Conservation (phyloP, 768 basidiomycete genomes). For the Galerina marginata region DNA sequence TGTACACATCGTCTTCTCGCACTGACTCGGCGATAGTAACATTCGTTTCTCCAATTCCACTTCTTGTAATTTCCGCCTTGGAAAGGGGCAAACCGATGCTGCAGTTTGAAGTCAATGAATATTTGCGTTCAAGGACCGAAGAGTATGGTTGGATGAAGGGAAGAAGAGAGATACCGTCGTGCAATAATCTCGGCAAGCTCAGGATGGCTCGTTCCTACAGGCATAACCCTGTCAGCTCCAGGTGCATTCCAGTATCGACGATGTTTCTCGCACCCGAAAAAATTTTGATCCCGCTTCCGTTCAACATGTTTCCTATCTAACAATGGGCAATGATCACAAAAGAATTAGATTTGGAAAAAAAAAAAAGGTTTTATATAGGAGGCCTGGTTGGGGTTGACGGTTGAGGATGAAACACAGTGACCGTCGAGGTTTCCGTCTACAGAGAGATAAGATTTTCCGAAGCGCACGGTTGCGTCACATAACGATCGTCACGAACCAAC, state of each 20-base stretch:
- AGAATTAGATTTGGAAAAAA: conserved; percentile 20
- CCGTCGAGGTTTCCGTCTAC: conserved; percentile 5
- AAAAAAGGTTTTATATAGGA: not conserved
- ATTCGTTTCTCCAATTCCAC: conserved; percentile 89
- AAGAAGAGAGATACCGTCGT: conserved; percentile 67
- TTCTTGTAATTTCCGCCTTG: conserved; percentile 85
- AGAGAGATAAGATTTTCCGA: conserved; percentile 26
- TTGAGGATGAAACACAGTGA: conserved; percentile 1
- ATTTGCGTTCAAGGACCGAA: conserved; percentile 19
- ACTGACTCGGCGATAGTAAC: conserved; percentile 95
- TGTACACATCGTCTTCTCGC: conserved; percentile 98
- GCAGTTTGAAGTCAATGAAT: conserved; percentile 31
- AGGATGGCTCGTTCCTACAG: conserved; percentile 89
- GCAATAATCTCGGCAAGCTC: conserved; percentile 94
- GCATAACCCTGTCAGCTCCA: conserved; percentile 10
- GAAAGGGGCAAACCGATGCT: conserved; percentile 91
- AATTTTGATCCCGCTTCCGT: conserved; percentile 61
- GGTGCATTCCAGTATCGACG: conserved; percentile 12
- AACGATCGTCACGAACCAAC: conserved; percentile 20
- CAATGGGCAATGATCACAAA: conserved; percentile 22
- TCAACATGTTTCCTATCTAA: conserved; percentile 45
- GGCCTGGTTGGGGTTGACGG: not conserved
- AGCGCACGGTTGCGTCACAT: conserved; percentile 12
- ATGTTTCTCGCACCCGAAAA: conserved; percentile 49
- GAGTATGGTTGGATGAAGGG: conserved; percentile 17